Percentiles rank a stretch among this genome's conserved stretches.
Conservation (phyloP, 192 early-diverging fungal genomes). For the Chytriomyces sp. region DNA sequence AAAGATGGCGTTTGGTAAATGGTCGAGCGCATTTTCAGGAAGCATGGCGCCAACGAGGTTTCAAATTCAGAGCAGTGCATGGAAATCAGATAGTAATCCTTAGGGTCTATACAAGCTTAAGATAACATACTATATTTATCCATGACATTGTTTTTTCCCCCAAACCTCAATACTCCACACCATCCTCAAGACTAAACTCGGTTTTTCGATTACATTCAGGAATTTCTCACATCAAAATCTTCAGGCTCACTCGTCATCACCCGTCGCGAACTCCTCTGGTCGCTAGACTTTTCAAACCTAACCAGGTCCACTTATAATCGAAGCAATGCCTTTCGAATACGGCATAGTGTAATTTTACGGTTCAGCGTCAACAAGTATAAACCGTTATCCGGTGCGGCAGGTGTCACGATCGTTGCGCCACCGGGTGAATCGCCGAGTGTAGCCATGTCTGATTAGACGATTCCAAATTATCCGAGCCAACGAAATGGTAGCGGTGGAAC, state of each 20-base stretch:
- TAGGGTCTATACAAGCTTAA: too few species aligned
- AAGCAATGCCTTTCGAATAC: neutral
- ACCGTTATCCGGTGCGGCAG: neutral
- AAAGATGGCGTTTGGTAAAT: conserved; percentile 14
- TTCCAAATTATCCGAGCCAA: too few species aligned
- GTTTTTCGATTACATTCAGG: conserved; percentile 12
- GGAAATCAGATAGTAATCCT: too few species aligned
- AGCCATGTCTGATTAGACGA: too few species aligned
- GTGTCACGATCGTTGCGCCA: too few species aligned
- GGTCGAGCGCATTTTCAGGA: neutral
- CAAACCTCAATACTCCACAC: too few species aligned
- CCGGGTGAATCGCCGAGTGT: too few species aligned
- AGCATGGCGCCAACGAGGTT: neutral
- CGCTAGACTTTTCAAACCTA: neutral
- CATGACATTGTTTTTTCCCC: too few species aligned
- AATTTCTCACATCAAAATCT: conserved; percentile 18
- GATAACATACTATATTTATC: too few species aligned
- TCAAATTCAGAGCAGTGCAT: too few species aligned
- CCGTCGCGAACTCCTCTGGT: conserved; percentile 36
- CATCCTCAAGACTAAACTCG: too few species aligned
- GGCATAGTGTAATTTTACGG: conserved; percentile 3
- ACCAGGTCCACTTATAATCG: neutral
- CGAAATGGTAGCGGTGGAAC: too few species aligned
- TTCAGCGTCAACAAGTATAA: conserved; percentile 26
- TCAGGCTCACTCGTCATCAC: conserved; percentile 34